Evolutionary conservation across 2,329 filamentous ascomycete species (phyloP).

Genomic region (Apiospora kogelbergensis): DNA sequence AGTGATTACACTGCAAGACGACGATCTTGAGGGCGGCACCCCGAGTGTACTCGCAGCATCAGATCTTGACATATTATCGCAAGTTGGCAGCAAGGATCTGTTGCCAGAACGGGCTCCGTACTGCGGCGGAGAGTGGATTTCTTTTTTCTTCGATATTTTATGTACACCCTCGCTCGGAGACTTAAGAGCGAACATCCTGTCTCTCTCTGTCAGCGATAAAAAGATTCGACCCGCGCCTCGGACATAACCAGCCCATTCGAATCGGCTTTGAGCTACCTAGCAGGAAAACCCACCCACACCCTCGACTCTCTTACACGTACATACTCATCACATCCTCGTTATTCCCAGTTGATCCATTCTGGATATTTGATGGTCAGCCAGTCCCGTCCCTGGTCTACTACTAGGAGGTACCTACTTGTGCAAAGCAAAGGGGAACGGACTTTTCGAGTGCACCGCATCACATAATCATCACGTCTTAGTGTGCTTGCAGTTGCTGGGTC

Average conservation of each 20-base stretch:
- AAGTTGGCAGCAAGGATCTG: neutral
- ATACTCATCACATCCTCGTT: neutral
- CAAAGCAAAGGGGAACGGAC: neutral
- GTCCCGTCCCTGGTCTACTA: neutral
- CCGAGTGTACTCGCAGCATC: neutral
- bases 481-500: slow-evolving; percentile 22
- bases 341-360: slow-evolving; percentile 3
- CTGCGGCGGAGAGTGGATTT: neutral
- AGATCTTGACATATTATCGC: neutral
- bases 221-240: slow-evolving; percentile 9
- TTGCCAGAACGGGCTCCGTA: neutral
- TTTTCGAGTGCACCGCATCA: slow-evolving; percentile 22
- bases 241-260: slow-evolving; percentile 16
- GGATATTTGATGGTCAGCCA: neutral
- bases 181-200: slow-evolving; percentile 6
- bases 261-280: slow-evolving; percentile 27
- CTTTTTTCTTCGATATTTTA: neutral
- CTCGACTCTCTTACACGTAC: neutral
- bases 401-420: neutral
- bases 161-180: slow-evolving; percentile 4
- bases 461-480: slow-evolving; percentile 31
- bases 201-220: neutral
- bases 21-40: neutral
- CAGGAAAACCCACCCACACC: slow-evolving; percentile 7
- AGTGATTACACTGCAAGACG: neutral